A percentile compares a stretch with the other conserved stretches of the same genome.
Evolutionary conservation across 108 stramenopile genomes (phyloP).

Genomic region (Hondaea fermentalgiana): DNA sequence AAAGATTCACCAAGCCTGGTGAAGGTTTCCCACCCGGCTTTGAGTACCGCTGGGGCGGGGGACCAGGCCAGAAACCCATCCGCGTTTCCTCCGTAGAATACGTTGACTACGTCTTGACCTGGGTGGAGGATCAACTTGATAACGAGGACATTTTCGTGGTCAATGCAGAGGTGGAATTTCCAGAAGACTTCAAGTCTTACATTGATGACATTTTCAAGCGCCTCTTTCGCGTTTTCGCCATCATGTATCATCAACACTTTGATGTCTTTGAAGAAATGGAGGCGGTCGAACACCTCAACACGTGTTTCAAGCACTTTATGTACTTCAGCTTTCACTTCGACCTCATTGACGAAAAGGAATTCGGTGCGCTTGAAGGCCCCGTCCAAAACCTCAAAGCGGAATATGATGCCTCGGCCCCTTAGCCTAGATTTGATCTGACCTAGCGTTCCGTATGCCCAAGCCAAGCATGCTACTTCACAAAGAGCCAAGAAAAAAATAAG

Average conservation of each 20-base stretch:
- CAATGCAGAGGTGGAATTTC: conserved; percentile 12
- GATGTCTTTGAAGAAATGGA: conserved; percentile 35
- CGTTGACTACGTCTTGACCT: conserved; percentile 49
- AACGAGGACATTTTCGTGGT: conserved; percentile 30
- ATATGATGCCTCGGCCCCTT: neutral
- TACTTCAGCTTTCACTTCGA: conserved; percentile 47
- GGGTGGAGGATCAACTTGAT: conserved; percentile 54
- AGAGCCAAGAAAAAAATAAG: too few relatives aligned
- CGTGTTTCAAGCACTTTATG: conserved; percentile 59
- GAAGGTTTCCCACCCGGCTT: conserved; percentile 25
- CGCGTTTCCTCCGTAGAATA: conserved; percentile 35
- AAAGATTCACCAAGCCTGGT: neutral
- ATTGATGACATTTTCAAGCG: conserved; percentile 42
- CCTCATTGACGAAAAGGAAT: conserved; percentile 27
- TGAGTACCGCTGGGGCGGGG: conserved; percentile 34
- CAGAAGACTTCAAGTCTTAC: conserved; percentile 31
- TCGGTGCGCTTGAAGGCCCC: neutral
- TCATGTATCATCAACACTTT: conserved; percentile 47
- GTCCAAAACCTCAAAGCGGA: neutral
- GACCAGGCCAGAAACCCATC: neutral
- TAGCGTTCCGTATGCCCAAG: too few relatives aligned
- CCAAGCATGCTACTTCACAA: too few relatives aligned
- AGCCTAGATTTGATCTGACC: too few relatives aligned
- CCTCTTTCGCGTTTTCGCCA: conserved; percentile 49
- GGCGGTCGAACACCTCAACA: conserved; percentile 51